Evolutionary conservation across 1,284 basidiomycete genomes (phyloP), one percentile per base, ranked within the genome.

Genomic region (Heliocybe sulcata): DNA sequence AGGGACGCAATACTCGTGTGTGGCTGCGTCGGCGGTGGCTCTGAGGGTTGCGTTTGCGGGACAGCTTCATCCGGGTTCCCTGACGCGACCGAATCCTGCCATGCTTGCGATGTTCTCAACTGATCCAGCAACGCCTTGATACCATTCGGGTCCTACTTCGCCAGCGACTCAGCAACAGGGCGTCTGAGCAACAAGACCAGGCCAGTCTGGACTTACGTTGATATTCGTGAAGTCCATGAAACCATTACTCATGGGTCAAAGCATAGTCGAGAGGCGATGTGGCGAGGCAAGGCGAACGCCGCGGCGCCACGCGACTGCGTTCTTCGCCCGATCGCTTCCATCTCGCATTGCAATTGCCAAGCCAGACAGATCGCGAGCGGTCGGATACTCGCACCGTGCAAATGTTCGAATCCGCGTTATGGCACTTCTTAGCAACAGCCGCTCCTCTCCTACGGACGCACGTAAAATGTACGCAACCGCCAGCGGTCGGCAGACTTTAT

Each of bases 101-200:
- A 90, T 42, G 80, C 83, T 62, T 80, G 75, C 2, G 87, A 89
- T 2, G 74, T 66, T 53, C 78, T 74, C 9, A 90, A 70, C 60
- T 79, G 77, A 54, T 88, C 82, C 23, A 90, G 75, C 26, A 90
- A 72, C 16, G 85, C 81, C 62, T 80, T 77, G 49, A 90, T 73
- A 47, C 77, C 79, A 59, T 74, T 73, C 47, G 83, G 72, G 67
- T 89, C 85, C 83, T 87, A 51, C 20, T 42, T n/a, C n/a, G 38
- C 27, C 12, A 35, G 38, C 9, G 26, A 26, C 20, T 52, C 29
- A 20, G 59, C 42, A 38, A 55, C 45, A 54, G 4, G 33, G 35
- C 25, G 53, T 35, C 35, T 33, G 26, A 19, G 27, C 26, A 22
- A 14, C 16, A 22, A 58, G 42, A 31, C 19, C 38, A 45, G 22